Conservation (phyloP, 1,139 yeast species). For the Debaryomycetaceae sp. region DNA sequence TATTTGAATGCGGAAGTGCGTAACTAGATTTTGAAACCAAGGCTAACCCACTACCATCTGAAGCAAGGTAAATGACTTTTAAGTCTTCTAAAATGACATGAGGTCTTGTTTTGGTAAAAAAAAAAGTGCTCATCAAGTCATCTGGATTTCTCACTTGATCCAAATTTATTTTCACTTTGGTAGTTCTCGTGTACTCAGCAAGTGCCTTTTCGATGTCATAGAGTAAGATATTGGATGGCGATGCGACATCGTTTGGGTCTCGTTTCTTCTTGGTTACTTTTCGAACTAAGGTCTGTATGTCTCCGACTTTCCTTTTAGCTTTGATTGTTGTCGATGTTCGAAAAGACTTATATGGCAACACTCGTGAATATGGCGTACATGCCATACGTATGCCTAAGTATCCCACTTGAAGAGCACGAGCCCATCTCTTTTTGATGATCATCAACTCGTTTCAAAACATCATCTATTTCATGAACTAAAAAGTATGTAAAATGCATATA, state of each 20-base stretch:
- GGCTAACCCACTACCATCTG: conserved; percentile 40
- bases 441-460: background rate
- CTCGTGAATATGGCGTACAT: no score
- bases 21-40: conserved; percentile 25
- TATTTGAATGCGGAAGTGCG: conserved; percentile 11
- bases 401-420: no score
- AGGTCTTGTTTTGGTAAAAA: conserved; percentile 22
- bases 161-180: conserved; percentile 6
- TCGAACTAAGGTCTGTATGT: conserved; percentile 1
- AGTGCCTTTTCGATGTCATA: conserved; percentile 26
- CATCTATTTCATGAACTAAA: background rate
- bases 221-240: conserved; percentile 19
- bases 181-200: conserved; percentile 6
- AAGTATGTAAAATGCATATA: background rate
- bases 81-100: conserved; percentile 16
- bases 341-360: no score
- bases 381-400: no score
- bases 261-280: conserved; percentile 16
- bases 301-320: background rate
- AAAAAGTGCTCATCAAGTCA: conserved; percentile 23
- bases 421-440: background rate
- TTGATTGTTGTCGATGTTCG: background rate
- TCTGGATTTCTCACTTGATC: conserved; percentile 21
- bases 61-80: conserved; percentile 25
- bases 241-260: conserved; percentile 27